phyloP scores from a whole-genome alignment of 2,329 filamentous ascomycete species.

The Cercospora canescens region DNA sequence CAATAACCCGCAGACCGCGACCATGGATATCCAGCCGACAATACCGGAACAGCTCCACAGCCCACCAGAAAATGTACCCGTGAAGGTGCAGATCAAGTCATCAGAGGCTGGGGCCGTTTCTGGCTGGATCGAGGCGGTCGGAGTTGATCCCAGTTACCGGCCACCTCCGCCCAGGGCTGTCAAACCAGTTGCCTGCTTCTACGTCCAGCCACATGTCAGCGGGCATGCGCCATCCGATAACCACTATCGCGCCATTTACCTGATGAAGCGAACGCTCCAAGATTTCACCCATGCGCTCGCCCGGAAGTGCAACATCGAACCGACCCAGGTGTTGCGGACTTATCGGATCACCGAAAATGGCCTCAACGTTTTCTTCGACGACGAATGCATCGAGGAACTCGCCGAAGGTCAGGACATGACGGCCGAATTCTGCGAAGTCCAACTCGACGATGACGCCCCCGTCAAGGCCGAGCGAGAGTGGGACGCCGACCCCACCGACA shows the following conservation, averaged over 20 bases:
- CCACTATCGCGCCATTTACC: conserved; percentile 82
- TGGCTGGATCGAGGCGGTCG: conserved; percentile 87
- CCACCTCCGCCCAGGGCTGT: conserved; percentile 71
- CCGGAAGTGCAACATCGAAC: conserved; percentile 77
- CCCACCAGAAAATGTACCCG: conserved; percentile 51
- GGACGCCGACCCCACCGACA: conserved; percentile 50
- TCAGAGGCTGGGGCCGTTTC: conserved; percentile 67
- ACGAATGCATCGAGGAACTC: conserved; percentile 81
- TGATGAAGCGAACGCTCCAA: conserved; percentile 71
- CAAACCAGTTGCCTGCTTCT: conserved; percentile 87
- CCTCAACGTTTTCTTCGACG: conserved; percentile 82
- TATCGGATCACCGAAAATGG: conserved; percentile 73
- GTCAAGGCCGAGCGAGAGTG: conserved; percentile 52
- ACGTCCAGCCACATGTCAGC: conserved; percentile 62
- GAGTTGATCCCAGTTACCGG: conserved; percentile 82
- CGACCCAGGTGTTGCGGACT: conserved; percentile 67
- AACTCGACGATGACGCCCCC: conserved; percentile 41
- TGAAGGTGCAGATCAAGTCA: conserved; percentile 56
- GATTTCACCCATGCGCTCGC: conserved; percentile 74
- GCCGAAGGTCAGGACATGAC: conserved; percentile 90
- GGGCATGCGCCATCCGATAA: conserved; percentile 54
- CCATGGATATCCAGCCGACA: conserved; percentile 50
- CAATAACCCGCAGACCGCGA: conserved; percentile 56
- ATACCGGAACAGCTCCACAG: conserved; percentile 46
- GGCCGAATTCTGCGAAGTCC: conserved; percentile 67